These are phyloP conservation scores for Rhizopus microsporus DNA, from an alignment of 371 early-diverging fungal genomes.

Conservation along the genomic window DNA sequence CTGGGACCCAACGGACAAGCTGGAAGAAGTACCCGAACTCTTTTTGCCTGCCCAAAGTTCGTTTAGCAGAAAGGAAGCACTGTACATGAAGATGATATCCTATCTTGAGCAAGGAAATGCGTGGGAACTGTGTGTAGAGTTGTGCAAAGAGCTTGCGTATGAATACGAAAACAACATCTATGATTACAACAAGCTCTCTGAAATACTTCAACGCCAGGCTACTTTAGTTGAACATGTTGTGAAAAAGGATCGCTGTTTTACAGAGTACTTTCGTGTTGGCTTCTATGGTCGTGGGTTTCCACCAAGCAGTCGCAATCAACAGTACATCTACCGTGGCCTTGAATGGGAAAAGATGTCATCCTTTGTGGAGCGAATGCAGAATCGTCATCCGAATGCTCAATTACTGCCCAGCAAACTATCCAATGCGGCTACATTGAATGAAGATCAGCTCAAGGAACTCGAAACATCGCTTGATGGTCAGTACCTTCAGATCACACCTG, in stretches of 20 bases:
- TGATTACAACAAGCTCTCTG: constrained; percentile 61
- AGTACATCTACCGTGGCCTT: constrained; percentile 72
- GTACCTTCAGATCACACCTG: constrained; percentile 74
- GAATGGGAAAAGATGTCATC: constrained; percentile 78
- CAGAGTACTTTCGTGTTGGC: constrained; percentile 76
- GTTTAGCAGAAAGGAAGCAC: constrained; percentile 67
- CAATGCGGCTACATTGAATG: constrained; percentile 27
- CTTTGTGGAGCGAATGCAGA: constrained; percentile 75
- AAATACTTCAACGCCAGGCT: constrained; percentile 60
- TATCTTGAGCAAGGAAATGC: constrained; percentile 66
- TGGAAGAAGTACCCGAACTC: constrained; percentile 55
- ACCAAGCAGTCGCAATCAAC: constrained; percentile 57
- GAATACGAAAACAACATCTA: constrained; percentile 59
- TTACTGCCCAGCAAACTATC: constrained; percentile 51
- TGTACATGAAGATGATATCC: constrained; percentile 61
- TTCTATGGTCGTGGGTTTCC: constrained; percentile 75
- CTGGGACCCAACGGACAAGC: constrained; percentile 59
- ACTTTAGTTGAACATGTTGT: constrained; percentile 59
- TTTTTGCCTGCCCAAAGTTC: constrained; percentile 55
- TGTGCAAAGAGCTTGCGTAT: constrained; percentile 62
- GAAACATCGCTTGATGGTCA: constrained; percentile 54
- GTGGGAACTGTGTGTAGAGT: constrained; percentile 72
- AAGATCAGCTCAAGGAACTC: constrained; percentile 56
- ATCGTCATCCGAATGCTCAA: constrained; percentile 65
- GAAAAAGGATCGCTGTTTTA: constrained; percentile 64